These are phyloP conservation scores for Lavandula angustifolia DNA, from an alignment of 257 asterid species.

Conservation along the genomic window DNA sequence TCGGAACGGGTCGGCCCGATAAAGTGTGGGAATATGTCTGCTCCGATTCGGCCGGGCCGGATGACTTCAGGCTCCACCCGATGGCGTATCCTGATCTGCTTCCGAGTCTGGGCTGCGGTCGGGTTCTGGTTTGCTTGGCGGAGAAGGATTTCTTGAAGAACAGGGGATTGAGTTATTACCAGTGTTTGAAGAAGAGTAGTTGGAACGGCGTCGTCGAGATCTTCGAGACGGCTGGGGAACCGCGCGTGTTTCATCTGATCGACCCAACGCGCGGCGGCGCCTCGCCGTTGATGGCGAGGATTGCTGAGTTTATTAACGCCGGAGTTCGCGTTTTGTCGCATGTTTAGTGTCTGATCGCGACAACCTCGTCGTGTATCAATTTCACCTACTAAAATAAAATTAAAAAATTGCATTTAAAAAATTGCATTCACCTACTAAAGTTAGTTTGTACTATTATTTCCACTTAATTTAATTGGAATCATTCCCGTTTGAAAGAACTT, in stretches of 20 bases:
- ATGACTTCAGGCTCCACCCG: constrained; percentile 50
- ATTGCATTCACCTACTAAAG: too few relatives aligned
- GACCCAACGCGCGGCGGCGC: constrained; percentile 33
- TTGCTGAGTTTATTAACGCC: constrained; percentile 38
- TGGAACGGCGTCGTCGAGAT: constrained; percentile 52
- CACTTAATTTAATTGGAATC: too few relatives aligned
- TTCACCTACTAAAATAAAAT: too few relatives aligned
- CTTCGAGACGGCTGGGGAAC: constrained; percentile 45
- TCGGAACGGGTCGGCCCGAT: constrained; percentile 43
- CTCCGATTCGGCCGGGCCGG: constrained; percentile 34
- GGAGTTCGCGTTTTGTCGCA: not conserved
- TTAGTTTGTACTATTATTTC: too few relatives aligned
- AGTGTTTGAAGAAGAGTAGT: constrained; percentile 36
- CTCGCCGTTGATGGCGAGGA: constrained; percentile 31
- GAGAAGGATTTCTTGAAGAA: constrained; percentile 45
- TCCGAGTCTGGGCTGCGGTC: constrained; percentile 38
- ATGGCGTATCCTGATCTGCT: constrained; percentile 35
- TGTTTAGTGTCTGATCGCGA: not conserved
- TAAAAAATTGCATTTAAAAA: too few relatives aligned
- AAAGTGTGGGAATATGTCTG: constrained; percentile 48
- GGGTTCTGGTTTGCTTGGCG: constrained; percentile 51
- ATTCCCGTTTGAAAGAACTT: too few relatives aligned
- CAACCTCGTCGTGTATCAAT: too few relatives aligned
- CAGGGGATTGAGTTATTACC: constrained; percentile 40
- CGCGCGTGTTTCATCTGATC: constrained; percentile 44